Evolutionary conservation across 495 filamentous ascomycete genomes (phyloP).

Genomic region (Xylaria castorea): DNA sequence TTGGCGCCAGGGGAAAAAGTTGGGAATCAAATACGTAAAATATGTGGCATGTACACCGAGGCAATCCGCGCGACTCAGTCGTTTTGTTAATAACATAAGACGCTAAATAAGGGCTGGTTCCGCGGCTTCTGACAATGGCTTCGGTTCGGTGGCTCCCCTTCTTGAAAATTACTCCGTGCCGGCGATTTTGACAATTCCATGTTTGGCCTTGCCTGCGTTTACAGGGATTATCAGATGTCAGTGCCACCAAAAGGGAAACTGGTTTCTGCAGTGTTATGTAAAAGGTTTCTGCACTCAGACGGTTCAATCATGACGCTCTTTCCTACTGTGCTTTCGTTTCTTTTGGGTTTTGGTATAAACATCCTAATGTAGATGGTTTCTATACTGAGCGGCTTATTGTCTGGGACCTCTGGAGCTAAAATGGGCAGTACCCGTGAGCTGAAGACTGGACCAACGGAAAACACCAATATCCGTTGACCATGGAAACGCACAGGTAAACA

Average conservation of each 20-base stretch:
- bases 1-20: not conserved
- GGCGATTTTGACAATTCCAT: not conserved
- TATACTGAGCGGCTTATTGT: not conserved
- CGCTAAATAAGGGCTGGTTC: constrained; percentile 12
- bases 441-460: not conserved
- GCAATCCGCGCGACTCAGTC: constrained; percentile 19
- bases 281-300: not conserved
- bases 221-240: not conserved
- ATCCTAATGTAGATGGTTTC: not conserved
- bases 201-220: not conserved
- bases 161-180: not conserved
- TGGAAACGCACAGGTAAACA: not conserved
- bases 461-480: not conserved
- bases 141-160: constrained; percentile 9
- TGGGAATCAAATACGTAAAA: constrained; percentile 21
- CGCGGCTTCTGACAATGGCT: not conserved
- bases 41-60: not conserved
- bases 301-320: not conserved
- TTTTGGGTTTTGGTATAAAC: not conserved
- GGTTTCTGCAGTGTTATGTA: not conserved
- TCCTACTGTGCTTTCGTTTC: not conserved
- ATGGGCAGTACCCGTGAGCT: not conserved
- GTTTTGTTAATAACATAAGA: not conserved
- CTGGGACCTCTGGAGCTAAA: not conserved
- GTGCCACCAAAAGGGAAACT: constrained; percentile 7